Conservation (phyloP, 2,329 filamentous ascomycete genomes). For the Clarireedia monteithiana region DNA sequence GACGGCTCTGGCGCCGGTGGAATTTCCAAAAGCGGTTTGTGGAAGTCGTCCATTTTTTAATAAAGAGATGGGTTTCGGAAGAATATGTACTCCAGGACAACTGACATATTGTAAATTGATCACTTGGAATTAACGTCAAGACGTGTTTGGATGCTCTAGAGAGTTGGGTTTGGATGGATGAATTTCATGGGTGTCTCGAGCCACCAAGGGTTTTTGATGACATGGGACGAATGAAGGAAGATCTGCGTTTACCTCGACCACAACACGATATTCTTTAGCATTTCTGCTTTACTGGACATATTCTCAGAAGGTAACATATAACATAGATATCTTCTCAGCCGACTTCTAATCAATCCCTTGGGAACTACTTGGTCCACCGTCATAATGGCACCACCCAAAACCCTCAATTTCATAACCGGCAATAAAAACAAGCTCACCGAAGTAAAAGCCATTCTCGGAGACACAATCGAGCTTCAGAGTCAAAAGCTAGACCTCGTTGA, state of each 20-base stretch:
- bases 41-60: constrained; percentile 19
- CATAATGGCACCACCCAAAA: constrained; percentile 23
- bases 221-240: background rate
- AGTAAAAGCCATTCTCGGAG: constrained; percentile 76
- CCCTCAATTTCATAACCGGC: constrained; percentile 90
- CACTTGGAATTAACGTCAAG: too few relatives aligned
- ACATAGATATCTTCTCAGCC: too few relatives aligned
- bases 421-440: constrained; percentile 92
- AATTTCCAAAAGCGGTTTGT: constrained; percentile 10
- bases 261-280: background rate
- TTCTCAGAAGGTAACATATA: too few relatives aligned
- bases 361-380: background rate
- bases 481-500: constrained; percentile 76
- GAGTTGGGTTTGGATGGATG: background rate
- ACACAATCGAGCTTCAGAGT: constrained; percentile 62
- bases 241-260: background rate
- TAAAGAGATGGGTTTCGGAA: background rate
- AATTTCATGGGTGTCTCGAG: constrained; percentile 8
- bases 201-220: background rate
- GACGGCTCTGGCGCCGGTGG: background rate
- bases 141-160: too few relatives aligned
- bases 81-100: background rate
- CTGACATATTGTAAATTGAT: too few relatives aligned
- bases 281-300: too few relatives aligned
- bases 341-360: background rate